phyloP scores from a whole-genome alignment of 1,284 basidiomycete species.

The Takashimella tepidaria region DNA sequence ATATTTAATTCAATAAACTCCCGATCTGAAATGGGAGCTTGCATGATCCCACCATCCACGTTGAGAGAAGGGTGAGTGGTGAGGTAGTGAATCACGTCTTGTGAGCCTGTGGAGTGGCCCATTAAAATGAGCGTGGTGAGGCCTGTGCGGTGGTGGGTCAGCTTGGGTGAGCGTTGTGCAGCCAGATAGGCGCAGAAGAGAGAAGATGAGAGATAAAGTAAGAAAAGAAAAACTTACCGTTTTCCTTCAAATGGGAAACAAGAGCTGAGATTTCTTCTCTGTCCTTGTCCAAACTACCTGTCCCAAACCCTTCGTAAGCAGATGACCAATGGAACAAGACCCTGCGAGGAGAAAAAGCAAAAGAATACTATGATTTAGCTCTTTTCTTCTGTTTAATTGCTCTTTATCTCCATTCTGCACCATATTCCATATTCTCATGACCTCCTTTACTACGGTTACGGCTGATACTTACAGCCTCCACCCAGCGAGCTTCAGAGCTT shows the following conservation, averaged over 20 bases:
- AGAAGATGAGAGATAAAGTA: background rate
- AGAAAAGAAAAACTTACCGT: constrained; percentile 19
- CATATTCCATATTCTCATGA: no score
- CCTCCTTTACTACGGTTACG: no score
- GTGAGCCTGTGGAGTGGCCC: constrained; percentile 48
- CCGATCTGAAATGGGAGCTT: constrained; percentile 46
- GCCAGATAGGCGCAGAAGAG: background rate
- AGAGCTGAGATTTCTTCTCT: constrained; percentile 35
- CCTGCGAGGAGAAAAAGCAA: no score
- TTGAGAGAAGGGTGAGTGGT: constrained; percentile 13
- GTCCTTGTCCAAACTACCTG: constrained; percentile 36
- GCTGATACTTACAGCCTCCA: constrained; percentile 47
- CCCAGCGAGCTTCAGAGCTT: constrained; percentile 23
- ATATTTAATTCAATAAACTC: constrained; percentile 28
- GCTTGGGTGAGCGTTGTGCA: background rate
- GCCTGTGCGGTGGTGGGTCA: constrained; percentile 3
- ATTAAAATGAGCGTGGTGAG: constrained; percentile 35
- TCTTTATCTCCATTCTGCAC: no score
- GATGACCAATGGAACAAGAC: constrained; percentile 44
- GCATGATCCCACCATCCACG: constrained; percentile 45
- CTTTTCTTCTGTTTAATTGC: no score
- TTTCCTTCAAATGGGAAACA: constrained; percentile 31
- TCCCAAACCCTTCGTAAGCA: constrained; percentile 40
- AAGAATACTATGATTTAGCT: no score
- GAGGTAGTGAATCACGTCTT: constrained; percentile 46